A percentile compares a stretch with the other conserved stretches of the same genome.
Evolutionary conservation across 495 filamentous ascomycete species (phyloP).

Genomic region (Hyaloscypha bicolor): DNA sequence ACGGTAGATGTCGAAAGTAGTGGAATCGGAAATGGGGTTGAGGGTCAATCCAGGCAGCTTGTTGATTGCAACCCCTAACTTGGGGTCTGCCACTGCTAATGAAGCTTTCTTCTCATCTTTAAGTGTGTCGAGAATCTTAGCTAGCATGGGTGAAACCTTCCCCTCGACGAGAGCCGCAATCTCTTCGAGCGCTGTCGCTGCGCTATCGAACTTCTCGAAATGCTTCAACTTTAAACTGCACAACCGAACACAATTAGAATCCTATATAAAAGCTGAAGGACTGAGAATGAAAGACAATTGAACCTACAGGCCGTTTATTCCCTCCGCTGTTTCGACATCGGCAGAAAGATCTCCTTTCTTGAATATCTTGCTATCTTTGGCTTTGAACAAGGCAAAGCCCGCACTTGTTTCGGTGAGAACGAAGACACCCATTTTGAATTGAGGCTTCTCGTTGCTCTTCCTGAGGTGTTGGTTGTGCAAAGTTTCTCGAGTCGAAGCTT

Average conservation of each 20-base stretch:
- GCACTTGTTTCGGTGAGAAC: slow-evolving; percentile 92
- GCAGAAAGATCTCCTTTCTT: slow-evolving; percentile 76
- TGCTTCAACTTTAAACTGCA: slow-evolving; percentile 88
- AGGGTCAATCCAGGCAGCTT: slow-evolving; percentile 88
- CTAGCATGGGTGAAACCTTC: slow-evolving; percentile 92
- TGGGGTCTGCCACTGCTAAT: slow-evolving; percentile 91
- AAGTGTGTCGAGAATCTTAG: slow-evolving; percentile 79
- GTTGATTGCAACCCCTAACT: slow-evolving; percentile 89
- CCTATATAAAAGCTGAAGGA: neutral
- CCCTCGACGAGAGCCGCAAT: slow-evolving; percentile 84
- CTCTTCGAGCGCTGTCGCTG: slow-evolving; percentile 84
- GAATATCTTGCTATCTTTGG: slow-evolving; percentile 95
- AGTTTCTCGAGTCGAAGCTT: slow-evolving; percentile 18
- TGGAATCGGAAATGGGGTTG: slow-evolving; percentile 82
- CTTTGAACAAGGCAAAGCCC: slow-evolving; percentile 97
- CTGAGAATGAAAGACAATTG: slow-evolving; percentile 23
- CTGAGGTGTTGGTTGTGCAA: slow-evolving; percentile 20
- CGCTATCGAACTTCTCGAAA: slow-evolving; percentile 95
- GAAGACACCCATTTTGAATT: slow-evolving; percentile 68
- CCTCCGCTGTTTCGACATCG: slow-evolving; percentile 79
- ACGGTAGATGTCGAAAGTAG: slow-evolving; percentile 86
- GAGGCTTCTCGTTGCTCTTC: slow-evolving; percentile 12
- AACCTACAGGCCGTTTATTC: slow-evolving; percentile 82
- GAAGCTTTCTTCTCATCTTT: slow-evolving; percentile 98
- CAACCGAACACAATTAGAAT: slow-evolving; percentile 21